Evolutionary conservation across 768 basidiomycete species (phyloP).

Genomic region (Hydnomerulius pinastri): DNA sequence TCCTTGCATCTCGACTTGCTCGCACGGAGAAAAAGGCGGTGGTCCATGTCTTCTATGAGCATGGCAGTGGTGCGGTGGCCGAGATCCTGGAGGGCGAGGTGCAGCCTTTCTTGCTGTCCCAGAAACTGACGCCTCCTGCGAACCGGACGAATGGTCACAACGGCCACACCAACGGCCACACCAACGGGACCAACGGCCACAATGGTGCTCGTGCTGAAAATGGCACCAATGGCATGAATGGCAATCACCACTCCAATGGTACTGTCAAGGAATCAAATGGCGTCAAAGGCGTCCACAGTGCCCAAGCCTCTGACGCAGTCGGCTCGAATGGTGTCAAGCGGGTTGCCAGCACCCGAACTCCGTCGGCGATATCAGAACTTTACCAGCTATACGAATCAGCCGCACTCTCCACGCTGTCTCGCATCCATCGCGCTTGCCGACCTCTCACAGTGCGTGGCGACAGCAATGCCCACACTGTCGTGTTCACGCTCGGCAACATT

Average conservation of each 20-base stretch:
- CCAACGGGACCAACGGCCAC: conserved; percentile 10
- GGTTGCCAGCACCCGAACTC: conserved; percentile 1
- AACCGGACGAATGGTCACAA: conserved; percentile 42
- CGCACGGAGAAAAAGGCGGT: conserved; percentile 69
- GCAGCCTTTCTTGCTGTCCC: conserved; percentile 57
- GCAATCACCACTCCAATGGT: neutral
- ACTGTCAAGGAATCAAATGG: neutral
- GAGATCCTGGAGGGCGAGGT: conserved; percentile 63
- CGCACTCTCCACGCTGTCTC: conserved; percentile 61
- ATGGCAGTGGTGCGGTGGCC: conserved; percentile 39
- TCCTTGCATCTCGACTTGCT: conserved; percentile 83
- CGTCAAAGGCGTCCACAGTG: neutral
- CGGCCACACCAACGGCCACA: conserved; percentile 23
- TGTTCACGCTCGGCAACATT: conserved; percentile 69
- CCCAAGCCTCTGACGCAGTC: neutral
- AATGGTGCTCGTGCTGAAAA: neutral
- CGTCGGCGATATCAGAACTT: conserved; percentile 26
- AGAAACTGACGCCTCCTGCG: conserved; percentile 30
- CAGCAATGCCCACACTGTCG: conserved; percentile 59
- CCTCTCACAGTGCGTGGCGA: conserved; percentile 57
- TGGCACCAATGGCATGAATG: too few relatives aligned
- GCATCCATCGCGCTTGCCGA: conserved; percentile 60
- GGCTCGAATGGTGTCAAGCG: neutral
- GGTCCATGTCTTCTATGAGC: conserved; percentile 78
- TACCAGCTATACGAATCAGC: conserved; percentile 69